phyloP scores from a whole-genome alignment of 257 asterid genomes.

The Salvia hispanica region DNA sequence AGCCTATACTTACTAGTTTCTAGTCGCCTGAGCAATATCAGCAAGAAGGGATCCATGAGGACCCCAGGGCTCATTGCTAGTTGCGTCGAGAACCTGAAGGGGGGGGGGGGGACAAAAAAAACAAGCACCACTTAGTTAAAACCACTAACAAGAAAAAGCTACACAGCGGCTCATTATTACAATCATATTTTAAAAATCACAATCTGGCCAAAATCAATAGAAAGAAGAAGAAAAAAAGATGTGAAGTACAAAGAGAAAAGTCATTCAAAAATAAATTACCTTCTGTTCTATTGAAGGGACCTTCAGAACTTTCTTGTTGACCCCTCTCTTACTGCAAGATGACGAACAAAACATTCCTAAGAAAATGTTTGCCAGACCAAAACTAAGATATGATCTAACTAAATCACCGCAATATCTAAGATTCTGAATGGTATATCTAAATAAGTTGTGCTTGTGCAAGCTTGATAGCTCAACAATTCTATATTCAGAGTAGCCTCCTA shows the following conservation, averaged over 20 bases:
- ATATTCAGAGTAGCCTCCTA: not conserved
- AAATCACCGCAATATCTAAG: slow-evolving; percentile 4
- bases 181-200: not conserved
- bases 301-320: slow-evolving; percentile 92
- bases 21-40: slow-evolving; percentile 88
- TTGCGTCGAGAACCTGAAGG: slow-evolving; percentile 90
- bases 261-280: slow-evolving; percentile 43
- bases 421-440: not conserved
- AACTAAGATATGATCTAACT: slow-evolving; percentile 8
- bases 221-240: slow-evolving; percentile 1
- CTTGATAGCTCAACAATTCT: slow-evolving; percentile 11
- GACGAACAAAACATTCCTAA: slow-evolving; percentile 29
- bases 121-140: slow-evolving; percentile 5
- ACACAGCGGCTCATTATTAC: not conserved
- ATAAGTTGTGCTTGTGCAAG: not conserved
- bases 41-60: slow-evolving; percentile 96
- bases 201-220: not conserved
- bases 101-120: slow-evolving; percentile 13
- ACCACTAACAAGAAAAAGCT: slow-evolving; percentile 13
- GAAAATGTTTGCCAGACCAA: slow-evolving; percentile 10
- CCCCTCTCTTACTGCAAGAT: slow-evolving; percentile 92
- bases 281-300: slow-evolving; percentile 93
- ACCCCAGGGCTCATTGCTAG: slow-evolving; percentile 99
- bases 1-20: slow-evolving; percentile 64
- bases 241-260: not conserved